Base-by-base conservation (phyloP, 176 grass and related monocot species). In the Ensete glaucum region DNA sequence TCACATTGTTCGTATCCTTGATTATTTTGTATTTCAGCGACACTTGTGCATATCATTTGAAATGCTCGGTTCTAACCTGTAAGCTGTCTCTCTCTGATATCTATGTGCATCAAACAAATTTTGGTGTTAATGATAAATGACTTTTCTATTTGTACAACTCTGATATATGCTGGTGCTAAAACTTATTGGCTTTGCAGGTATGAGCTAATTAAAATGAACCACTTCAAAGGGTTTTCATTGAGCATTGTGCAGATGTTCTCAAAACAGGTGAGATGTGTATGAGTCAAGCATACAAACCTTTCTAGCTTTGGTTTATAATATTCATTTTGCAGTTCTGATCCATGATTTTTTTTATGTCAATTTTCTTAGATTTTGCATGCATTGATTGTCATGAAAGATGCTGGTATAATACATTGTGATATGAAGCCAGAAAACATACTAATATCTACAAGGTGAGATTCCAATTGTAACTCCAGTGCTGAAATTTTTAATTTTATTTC, bases 341-440 rank as follows among this genome's bases (percentile, higher is more conserved):
- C 69, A 69, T 69, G 19, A 76, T 79, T 78, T 53, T 74, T 20
- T 70, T 43, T 43, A 20, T 51, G 43, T 50, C 19, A 70, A 43
- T 70, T 51, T 21, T 70, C 19, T 20, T 51, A 99, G 96, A 99
- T 99, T 85, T 85, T 99, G 86, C 80, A 87, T 76, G 96, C 96
- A 57, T 79, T 99, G 82, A 73, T 94, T 84, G 83, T 95, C 62
- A 94, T 95, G 96, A 99, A 99, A 87, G 87, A 93, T 82, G 88
- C 96, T 81, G 91, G 88, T 60, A 86, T 99, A 54, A 99, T 99
- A 78, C 96, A 99, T 86, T 99, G 96, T 84, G 96, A 99, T 88
- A 73, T 99, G 59, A 99, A 99, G 82, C 96, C 96, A 13, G 96
- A 99, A 87, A 99, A 99, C 82, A 99, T 99, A 77, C 96, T 99